Percentiles rank a stretch among this genome's conserved stretches.
These are phyloP conservation scores for Yamadazyma pseudoaaseri DNA, from an alignment of 1,139 yeast species.

Conservation along the genomic window DNA sequence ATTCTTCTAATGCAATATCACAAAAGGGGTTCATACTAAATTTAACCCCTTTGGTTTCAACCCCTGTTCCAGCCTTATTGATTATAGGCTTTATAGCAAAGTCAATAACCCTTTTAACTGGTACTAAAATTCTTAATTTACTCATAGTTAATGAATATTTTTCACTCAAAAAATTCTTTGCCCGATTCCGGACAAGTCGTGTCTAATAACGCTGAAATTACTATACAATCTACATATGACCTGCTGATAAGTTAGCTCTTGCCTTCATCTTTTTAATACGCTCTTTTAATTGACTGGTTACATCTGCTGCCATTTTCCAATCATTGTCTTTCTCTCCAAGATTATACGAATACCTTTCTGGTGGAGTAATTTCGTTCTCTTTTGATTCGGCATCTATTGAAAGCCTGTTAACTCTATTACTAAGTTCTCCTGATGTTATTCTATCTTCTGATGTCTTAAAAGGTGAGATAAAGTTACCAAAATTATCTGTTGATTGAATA, in stretches of 20 bases:
- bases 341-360: not conserved
- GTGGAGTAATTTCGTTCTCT: constrained; percentile 16
- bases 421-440: constrained; percentile 39
- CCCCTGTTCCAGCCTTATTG: constrained; percentile 81
- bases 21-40: constrained; percentile 95
- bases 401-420: constrained; percentile 43
- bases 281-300: constrained; percentile 80
- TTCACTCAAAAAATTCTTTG: constrained; percentile 3
- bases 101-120: constrained; percentile 93
- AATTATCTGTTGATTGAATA: constrained; percentile 6
- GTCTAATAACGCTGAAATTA: too few relatives aligned
- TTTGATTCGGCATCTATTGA: constrained; percentile 38
- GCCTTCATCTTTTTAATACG: constrained; percentile 90
- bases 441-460: constrained; percentile 11
- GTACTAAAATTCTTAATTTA: constrained; percentile 78
- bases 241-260: constrained; percentile 19
- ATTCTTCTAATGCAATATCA: constrained; percentile 95
- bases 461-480: constrained; percentile 5
- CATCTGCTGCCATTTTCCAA: constrained; percentile 90
- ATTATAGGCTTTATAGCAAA: constrained; percentile 92
- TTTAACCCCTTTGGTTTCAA: constrained; percentile 88
- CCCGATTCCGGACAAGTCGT: constrained; percentile 10
- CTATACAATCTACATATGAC: constrained; percentile 2
- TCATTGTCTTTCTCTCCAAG: constrained; percentile 54
- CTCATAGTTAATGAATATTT: constrained; percentile 26